Evolutionary conservation across 148 eudicot genomes (phyloP).

Genomic region (Camellia granthamiana): DNA sequence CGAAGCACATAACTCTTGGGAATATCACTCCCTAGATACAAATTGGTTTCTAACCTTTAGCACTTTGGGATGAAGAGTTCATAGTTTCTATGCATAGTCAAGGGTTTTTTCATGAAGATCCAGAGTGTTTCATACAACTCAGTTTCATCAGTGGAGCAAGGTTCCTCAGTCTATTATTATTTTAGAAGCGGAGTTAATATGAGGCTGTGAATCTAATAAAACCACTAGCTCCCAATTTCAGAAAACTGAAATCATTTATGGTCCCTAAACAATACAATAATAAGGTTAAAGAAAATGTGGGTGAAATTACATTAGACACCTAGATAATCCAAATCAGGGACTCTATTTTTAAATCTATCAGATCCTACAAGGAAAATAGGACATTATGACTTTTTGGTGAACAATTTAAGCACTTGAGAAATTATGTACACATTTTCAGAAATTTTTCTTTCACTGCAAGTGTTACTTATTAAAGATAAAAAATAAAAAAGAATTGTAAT

Average conservation of each 20-base stretch:
- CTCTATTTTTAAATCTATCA: neutral
- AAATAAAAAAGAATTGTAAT: neutral
- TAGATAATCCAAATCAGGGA: neutral
- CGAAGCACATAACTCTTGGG: neutral
- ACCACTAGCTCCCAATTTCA: neutral
- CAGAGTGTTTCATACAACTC: neutral
- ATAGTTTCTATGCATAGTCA: neutral
- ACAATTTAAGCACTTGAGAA: neutral
- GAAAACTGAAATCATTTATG: neutral
- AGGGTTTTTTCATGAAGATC: neutral
- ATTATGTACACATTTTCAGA: neutral
- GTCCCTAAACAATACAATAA: neutral
- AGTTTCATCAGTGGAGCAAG: neutral
- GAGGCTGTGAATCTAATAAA: neutral
- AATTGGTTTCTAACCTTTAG: neutral
- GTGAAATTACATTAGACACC: neutral
- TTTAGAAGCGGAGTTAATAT: neutral
- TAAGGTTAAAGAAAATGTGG: neutral
- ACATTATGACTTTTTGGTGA: neutral
- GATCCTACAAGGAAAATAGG: neutral
- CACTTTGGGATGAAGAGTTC: neutral
- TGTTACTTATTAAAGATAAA: neutral
- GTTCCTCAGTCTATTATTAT: neutral
- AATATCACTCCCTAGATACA: neutral
- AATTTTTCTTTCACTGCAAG: neutral